Evolutionary conservation across 2,329 filamentous ascomycete species (phyloP).

Genomic region (Camptophora hylomeconis): DNA sequence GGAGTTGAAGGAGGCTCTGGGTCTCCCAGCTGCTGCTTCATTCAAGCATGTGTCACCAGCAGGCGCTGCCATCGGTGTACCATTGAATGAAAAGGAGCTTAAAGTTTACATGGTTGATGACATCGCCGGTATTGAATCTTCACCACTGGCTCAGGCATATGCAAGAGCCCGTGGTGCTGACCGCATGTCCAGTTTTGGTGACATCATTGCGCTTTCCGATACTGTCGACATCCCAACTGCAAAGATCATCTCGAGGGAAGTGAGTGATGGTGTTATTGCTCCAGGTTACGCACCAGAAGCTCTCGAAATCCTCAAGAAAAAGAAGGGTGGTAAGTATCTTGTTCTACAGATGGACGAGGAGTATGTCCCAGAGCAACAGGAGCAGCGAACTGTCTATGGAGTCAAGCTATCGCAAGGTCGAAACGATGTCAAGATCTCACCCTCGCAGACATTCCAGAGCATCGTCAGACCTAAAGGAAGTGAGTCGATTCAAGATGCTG

Average conservation of each 20-base stretch:
- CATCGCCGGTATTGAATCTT: conserved; percentile 76
- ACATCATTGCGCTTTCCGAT: conserved; percentile 87
- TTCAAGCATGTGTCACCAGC: conserved; percentile 99
- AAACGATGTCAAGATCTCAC: conserved; percentile 79
- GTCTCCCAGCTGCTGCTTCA: conserved; percentile 80
- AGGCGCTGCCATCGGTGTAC: conserved; percentile 84
- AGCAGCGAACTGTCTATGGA: conserved; percentile 81
- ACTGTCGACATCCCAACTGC: conserved; percentile 84
- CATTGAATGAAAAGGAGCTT: conserved; percentile 73
- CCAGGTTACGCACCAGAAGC: conserved; percentile 75
- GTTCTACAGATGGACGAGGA: conserved; percentile 87
- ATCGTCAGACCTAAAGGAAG: conserved; percentile 78
- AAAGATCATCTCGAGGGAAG: conserved; percentile 95
- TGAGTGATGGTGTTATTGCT: conserved; percentile 92
- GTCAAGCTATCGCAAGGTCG: conserved; percentile 79
- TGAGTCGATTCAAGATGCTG: conserved; percentile 59
- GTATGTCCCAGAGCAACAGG: conserved; percentile 61
- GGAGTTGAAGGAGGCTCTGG: conserved; percentile 81
- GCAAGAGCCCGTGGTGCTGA: conserved; percentile 90
- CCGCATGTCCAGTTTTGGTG: conserved; percentile 97
- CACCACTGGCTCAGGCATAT: conserved; percentile 82
- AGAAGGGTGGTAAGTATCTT: conserved; percentile 95
- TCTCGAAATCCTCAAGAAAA: conserved; percentile 85
- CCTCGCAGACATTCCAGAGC: conserved; percentile 65
- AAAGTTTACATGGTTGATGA: conserved; percentile 99